Evolutionary conservation across 371 early-diverging fungal genomes (phyloP).

Genomic region (Apophysomyces variabilis): DNA sequence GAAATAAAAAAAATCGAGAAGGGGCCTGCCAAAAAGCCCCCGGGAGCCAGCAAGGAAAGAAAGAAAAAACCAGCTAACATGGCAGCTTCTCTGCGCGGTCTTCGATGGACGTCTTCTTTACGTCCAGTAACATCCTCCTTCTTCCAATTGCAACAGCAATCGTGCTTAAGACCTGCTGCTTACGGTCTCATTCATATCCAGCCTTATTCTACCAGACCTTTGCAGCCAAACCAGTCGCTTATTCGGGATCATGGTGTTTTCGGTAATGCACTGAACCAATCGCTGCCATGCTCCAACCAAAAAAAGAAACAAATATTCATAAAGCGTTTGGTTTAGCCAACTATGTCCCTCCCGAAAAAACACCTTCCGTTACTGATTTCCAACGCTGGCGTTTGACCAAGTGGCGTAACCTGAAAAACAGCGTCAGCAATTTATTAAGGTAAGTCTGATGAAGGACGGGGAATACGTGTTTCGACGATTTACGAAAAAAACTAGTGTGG

Average conservation of each 20-base stretch:
- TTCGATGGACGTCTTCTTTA: slow-evolving; percentile 21
- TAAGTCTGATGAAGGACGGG: slow-evolving; percentile 15
- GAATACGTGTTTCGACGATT: neutral
- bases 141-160: neutral
- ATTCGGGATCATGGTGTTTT: slow-evolving; percentile 57
- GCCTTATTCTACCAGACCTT: slow-evolving; percentile 17
- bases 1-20: neutral
- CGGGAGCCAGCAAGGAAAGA: neutral
- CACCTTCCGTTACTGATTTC: slow-evolving; percentile 53
- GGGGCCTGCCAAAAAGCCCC: neutral
- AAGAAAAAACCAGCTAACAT: neutral
- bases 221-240: slow-evolving; percentile 36
- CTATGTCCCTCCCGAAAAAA: slow-evolving; percentile 53
- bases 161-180: neutral
- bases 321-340: slow-evolving; percentile 34
- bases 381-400: slow-evolving; percentile 51
- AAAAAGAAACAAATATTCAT: neutral
- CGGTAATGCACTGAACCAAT: slow-evolving; percentile 26
- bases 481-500: slow-evolving; percentile 34
- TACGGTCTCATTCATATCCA: slow-evolving; percentile 18
- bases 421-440: slow-evolving; percentile 53
- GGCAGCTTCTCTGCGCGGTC: slow-evolving; percentile 16
- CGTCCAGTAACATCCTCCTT: slow-evolving; percentile 7
- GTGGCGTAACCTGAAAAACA: slow-evolving; percentile 56
- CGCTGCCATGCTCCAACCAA: neutral